Conservation (phyloP, 1,284 basidiomycete species). For the Moesziomyces parantarcticus region DNA sequence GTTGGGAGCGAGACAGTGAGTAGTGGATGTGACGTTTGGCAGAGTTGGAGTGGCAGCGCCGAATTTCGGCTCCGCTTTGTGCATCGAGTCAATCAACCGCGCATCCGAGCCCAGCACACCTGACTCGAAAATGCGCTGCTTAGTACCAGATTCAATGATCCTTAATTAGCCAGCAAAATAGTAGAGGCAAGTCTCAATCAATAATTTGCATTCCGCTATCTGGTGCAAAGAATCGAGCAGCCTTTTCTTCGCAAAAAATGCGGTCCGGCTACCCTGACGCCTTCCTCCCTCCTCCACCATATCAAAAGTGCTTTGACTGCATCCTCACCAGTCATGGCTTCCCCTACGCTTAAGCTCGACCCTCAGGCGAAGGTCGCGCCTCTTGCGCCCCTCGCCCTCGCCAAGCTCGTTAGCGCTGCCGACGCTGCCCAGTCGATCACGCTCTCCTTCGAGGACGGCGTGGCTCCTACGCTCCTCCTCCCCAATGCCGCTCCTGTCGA, state of each 20-base stretch:
- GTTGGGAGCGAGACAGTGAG: conserved; percentile 2
- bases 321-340: conserved; percentile 21
- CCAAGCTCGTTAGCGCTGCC: conserved; percentile 41
- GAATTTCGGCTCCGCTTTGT: conserved; percentile 25
- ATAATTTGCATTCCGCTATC: not conserved
- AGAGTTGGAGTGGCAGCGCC: conserved; percentile 1
- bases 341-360: conserved; percentile 52
- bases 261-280: not conserved
- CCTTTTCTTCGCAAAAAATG: conserved; percentile 3
- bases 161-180: too few relatives aligned
- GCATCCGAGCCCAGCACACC: not conserved
- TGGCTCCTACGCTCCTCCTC: conserved; percentile 35
- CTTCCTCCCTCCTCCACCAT: conserved; percentile 1
- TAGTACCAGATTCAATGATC: not conserved
- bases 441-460: conserved; percentile 47
- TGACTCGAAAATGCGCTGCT: conserved; percentile 14
- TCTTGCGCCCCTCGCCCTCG: conserved; percentile 52
- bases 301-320: conserved; percentile 11
- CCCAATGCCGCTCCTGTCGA: conserved; percentile 43
- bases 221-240: not conserved
- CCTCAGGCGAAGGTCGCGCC: conserved; percentile 55
- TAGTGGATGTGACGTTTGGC: conserved; percentile 1
- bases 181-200: conserved; percentile 4
- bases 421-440: conserved; percentile 30
- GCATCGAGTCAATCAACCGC: not conserved